These are phyloP conservation scores for Brassica carinata DNA, from an alignment of 345 rosid species.

Conservation along the genomic window DNA sequence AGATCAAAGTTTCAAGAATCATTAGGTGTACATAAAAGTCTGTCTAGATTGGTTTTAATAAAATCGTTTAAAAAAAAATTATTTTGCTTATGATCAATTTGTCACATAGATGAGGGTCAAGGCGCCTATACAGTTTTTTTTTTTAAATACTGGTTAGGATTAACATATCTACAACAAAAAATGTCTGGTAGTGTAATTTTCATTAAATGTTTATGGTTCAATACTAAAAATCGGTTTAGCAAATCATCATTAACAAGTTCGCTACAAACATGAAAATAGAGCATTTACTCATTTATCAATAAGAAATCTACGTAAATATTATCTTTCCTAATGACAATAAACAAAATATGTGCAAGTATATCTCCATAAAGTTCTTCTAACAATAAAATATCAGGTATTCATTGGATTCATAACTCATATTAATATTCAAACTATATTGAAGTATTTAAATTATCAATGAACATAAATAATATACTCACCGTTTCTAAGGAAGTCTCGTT, in stretches of 20 bases:
- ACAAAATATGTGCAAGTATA: not conserved
- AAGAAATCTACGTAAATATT: not conserved
- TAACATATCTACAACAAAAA: not conserved
- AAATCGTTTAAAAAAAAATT: not conserved
- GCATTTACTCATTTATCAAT: not conserved
- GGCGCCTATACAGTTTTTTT: not conserved
- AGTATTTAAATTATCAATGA: not conserved
- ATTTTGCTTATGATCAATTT: not conserved
- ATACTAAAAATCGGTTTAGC: not conserved
- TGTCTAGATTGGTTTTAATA: no score
- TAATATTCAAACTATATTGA: not conserved
- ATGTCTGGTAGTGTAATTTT: not conserved
- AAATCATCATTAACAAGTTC: not conserved
- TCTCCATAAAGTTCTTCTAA: not conserved
- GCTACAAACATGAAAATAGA: not conserved
- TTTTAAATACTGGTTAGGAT: not conserved
- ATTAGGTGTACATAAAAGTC: no score
- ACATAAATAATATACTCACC: conserved; percentile 15
- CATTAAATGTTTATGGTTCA: not conserved
- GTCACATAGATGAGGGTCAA: not conserved
- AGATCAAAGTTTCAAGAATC: not conserved
- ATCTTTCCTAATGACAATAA: not conserved
- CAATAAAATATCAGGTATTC: not conserved
- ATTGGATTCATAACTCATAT: not conserved
- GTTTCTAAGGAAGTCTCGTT: conserved; percentile 22